Percentiles rank a stretch among this genome's conserved stretches.
phyloP scores from a whole-genome alignment of 2,329 filamentous ascomycete species.

The Neurospora crassa region DNA sequence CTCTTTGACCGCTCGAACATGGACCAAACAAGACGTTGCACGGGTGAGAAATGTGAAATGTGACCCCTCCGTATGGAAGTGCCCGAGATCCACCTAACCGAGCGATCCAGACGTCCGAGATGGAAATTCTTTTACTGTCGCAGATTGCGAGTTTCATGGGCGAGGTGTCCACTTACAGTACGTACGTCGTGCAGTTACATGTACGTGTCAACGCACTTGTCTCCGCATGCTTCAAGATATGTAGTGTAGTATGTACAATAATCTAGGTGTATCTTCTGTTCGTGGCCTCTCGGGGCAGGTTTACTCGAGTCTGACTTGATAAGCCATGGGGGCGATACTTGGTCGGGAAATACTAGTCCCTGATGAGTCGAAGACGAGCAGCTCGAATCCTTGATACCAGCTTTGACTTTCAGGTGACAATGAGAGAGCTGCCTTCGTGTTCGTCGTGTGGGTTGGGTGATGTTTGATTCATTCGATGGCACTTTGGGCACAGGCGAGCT shows the following conservation, averaged over 20 bases:
- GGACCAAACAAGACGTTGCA: background rate
- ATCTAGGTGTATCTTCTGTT: background rate
- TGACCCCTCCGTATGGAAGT: background rate
- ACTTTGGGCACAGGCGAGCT: background rate
- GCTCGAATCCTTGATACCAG: background rate
- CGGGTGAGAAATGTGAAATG: background rate
- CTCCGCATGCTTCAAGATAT: background rate
- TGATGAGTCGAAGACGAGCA: background rate
- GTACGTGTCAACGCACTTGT: background rate
- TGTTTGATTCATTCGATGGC: background rate
- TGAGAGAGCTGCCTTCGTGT: background rate
- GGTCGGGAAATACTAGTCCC: background rate
- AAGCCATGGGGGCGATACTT: background rate
- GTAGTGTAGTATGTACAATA: background rate
- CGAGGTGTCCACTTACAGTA: background rate
- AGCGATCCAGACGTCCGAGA: background rate
- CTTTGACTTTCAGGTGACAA: background rate
- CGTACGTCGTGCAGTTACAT: background rate
- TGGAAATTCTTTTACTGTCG: background rate
- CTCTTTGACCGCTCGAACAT: background rate
- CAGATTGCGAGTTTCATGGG: background rate
- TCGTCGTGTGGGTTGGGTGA: background rate
- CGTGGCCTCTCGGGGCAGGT: background rate
- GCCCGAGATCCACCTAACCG: background rate
- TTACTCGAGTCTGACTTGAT: background rate